A percentile compares a stretch with the other conserved stretches of the same genome.
These are phyloP conservation scores for Vanderwaltozyma tropicalis DNA, from an alignment of 805 yeast species.

Conservation along the genomic window DNA sequence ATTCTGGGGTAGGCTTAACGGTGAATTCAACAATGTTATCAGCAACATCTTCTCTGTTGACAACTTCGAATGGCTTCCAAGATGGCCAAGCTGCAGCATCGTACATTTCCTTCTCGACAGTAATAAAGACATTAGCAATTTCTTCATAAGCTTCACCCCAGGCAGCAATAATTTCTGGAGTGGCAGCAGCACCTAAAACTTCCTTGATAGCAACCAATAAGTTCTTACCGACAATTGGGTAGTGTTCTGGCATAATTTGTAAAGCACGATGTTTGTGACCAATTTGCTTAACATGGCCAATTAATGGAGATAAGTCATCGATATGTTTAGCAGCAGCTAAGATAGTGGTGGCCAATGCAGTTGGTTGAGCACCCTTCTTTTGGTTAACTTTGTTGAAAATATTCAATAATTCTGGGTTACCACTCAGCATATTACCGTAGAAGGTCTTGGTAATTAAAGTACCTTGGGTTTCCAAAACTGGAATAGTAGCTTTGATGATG, in stretches of 20 bases:
- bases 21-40: constrained; percentile 41
- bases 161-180: constrained; percentile 45
- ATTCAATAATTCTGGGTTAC: constrained; percentile 45
- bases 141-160: constrained; percentile 59
- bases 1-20: constrained; percentile 37
- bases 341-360: constrained; percentile 52
- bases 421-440: constrained; percentile 45
- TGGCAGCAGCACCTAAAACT: constrained; percentile 52
- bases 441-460: constrained; percentile 42
- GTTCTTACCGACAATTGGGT: constrained; percentile 51
- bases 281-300: constrained; percentile 46
- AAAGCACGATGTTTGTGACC: constrained; percentile 59
- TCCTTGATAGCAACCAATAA: constrained; percentile 45
- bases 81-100: constrained; percentile 46
- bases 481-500: constrained; percentile 40
- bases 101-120: constrained; percentile 42
- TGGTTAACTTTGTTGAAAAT: constrained; percentile 56
- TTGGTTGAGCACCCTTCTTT: constrained; percentile 44
- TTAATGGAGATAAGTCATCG: constrained; percentile 44
- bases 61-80: constrained; percentile 42
- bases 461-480: constrained; percentile 48
- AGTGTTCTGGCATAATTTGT: constrained; percentile 52
- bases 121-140: constrained; percentile 50
- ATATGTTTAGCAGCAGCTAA: constrained; percentile 53
- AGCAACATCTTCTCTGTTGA: constrained; percentile 35